Percentiles rank a stretch among this genome's conserved stretches.
Conservation (phyloP, 345 rosid species). For the Acer saccharum region DNA sequence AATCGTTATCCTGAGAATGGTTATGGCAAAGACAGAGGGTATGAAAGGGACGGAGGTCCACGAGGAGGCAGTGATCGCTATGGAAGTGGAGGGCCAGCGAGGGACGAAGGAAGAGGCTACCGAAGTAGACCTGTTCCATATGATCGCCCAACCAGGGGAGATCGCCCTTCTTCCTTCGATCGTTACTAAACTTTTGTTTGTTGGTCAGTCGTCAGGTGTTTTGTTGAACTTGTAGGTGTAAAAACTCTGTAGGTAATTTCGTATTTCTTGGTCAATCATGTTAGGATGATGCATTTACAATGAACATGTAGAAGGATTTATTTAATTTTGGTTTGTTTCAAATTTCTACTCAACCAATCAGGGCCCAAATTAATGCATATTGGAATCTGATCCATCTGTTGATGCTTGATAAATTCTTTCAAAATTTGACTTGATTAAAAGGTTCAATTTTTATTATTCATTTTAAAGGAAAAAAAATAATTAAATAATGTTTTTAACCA, state of each 20-base stretch:
- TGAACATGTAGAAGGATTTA: background rate
- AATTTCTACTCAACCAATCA: background rate
- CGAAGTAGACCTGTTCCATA: constrained; percentile 76
- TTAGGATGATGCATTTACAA: background rate
- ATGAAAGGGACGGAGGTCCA: constrained; percentile 65
- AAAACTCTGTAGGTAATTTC: constrained; percentile 5
- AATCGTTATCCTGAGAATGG: constrained; percentile 74
- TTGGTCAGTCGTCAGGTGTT: background rate
- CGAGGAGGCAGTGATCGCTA: constrained; percentile 72
- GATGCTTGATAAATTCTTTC: background rate
- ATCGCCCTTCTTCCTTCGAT: constrained; percentile 70
- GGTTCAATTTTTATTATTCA: too few relatives aligned
- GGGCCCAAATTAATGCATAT: background rate
- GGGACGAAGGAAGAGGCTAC: constrained; percentile 69
- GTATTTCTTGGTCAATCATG: background rate
- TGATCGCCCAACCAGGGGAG: constrained; percentile 77
- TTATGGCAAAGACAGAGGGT: constrained; percentile 73
- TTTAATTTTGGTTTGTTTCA: background rate
- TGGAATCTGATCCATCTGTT: background rate
- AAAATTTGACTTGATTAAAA: background rate
- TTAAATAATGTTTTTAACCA: too few relatives aligned
- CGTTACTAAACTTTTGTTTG: constrained; percentile 47
- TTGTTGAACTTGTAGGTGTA: background rate
- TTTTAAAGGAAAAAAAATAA: too few relatives aligned
- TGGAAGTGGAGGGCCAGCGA: constrained; percentile 69